Conservation (phyloP, 176 grass and related monocot species). For the Triticum urartu region DNA sequence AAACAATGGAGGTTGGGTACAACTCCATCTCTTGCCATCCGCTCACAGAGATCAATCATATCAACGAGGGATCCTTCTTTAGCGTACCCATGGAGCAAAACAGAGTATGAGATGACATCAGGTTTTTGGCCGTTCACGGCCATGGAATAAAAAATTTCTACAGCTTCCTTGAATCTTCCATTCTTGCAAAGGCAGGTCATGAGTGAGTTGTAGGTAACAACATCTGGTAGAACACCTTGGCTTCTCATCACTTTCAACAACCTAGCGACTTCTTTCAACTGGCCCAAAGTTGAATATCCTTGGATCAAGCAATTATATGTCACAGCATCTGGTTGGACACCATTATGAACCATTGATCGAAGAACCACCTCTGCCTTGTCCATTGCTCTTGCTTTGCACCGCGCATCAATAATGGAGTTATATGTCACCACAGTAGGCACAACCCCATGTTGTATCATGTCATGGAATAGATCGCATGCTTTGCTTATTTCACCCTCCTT, state of each 20-base stretch:
- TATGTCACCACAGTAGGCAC: neutral
- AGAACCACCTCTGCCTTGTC: neutral
- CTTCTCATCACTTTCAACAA: slow-evolving; percentile 32
- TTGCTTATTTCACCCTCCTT: neutral
- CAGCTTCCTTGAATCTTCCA: neutral
- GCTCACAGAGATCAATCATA: neutral
- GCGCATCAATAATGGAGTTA: neutral
- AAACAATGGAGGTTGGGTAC: neutral
- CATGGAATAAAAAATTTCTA: neutral
- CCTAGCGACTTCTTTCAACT: neutral
- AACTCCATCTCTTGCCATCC: neutral
- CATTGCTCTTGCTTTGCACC: neutral
- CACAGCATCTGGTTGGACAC: neutral
- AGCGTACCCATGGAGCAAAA: neutral
- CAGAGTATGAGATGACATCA: neutral
- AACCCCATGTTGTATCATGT: neutral
- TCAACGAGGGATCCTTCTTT: neutral
- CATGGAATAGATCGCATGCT: neutral
- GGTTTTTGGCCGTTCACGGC: neutral
- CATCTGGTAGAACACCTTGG: neutral
- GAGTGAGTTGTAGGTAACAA: neutral
- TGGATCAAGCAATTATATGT: slow-evolving; percentile 19
- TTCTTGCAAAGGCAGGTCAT: slow-evolving; percentile 18
- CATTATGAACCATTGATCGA: neutral
- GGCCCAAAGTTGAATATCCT: neutral